These are phyloP conservation scores for Nitzschia sp. DNA, from an alignment of 108 stramenopile species.

Conservation along the genomic window DNA sequence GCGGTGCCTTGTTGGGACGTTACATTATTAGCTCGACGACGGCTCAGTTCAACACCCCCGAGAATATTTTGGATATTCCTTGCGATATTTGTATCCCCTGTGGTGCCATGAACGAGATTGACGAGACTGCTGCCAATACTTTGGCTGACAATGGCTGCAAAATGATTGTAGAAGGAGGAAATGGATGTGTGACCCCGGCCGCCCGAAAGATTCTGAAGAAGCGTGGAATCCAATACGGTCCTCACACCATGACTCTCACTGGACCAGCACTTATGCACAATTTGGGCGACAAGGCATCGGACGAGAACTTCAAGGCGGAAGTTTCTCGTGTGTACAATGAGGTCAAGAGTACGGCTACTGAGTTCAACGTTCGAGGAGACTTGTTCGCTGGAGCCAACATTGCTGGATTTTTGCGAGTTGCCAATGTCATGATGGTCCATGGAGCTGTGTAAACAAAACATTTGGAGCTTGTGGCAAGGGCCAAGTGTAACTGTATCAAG, in stretches of 20 bases:
- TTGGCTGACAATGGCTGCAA: conserved; percentile 92
- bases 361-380: conserved; percentile 96
- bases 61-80: conserved; percentile 78
- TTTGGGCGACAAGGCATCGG: conserved; percentile 68
- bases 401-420: conserved; percentile 94
- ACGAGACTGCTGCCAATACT: conserved; percentile 60
- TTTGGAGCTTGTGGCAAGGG: not conserved
- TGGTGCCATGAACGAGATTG: conserved; percentile 80
- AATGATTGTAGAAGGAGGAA: conserved; percentile 92
- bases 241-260: conserved; percentile 86
- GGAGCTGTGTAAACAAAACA: conserved; percentile 87
- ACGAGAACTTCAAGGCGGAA: conserved; percentile 74
- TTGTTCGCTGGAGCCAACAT: conserved; percentile 89
- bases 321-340: conserved; percentile 81
- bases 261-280: conserved; percentile 83
- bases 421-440: conserved; percentile 93
- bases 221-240: conserved; percentile 89
- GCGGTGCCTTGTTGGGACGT: conserved; percentile 89
- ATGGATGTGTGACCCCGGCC: conserved; percentile 71
- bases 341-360: conserved; percentile 89
- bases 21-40: conserved; percentile 89
- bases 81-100: conserved; percentile 96
- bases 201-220: conserved; percentile 81
- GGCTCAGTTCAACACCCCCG: conserved; percentile 87
- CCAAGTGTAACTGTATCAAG: not conserved